These are phyloP conservation scores for Ogataea pignaliae DNA, from an alignment of 805 yeast species.

Conservation along the genomic window DNA sequence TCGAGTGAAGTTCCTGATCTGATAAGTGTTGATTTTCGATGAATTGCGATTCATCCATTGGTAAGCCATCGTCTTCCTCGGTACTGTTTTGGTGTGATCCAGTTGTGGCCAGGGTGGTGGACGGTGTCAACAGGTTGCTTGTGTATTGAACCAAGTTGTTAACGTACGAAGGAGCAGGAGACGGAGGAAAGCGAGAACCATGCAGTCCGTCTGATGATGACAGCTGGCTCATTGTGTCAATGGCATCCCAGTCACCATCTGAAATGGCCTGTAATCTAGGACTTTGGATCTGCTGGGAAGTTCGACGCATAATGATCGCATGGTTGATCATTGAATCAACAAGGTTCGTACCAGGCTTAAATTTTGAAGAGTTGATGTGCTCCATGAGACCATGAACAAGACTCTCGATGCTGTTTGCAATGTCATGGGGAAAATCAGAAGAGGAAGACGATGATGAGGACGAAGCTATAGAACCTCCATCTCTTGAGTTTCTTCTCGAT, in stretches of 20 bases:
- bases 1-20: slow-evolving; percentile 22
- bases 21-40: slow-evolving; percentile 26
- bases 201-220: too few relatives aligned
- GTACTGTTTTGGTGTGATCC: not conserved
- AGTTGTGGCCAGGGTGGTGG: not conserved
- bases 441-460: not conserved
- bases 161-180: too few relatives aligned
- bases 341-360: slow-evolving; percentile 3
- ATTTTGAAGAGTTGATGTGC: slow-evolving; percentile 8
- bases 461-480: not conserved
- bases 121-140: not conserved
- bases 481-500: not conserved
- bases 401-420: not conserved
- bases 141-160: not conserved
- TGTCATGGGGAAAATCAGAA: not conserved
- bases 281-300: not conserved
- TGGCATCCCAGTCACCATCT: not conserved
- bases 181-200: too few relatives aligned
- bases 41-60: slow-evolving; percentile 34
- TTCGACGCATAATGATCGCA: slow-evolving; percentile 1
- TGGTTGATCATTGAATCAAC: slow-evolving; percentile 8
- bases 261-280: not conserved
- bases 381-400: slow-evolving; percentile 5
- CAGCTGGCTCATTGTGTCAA: not conserved
- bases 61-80: slow-evolving; percentile 18